phyloP scores from a whole-genome alignment of 1,284 basidiomycete genomes.

The Sparassis latifolia region DNA sequence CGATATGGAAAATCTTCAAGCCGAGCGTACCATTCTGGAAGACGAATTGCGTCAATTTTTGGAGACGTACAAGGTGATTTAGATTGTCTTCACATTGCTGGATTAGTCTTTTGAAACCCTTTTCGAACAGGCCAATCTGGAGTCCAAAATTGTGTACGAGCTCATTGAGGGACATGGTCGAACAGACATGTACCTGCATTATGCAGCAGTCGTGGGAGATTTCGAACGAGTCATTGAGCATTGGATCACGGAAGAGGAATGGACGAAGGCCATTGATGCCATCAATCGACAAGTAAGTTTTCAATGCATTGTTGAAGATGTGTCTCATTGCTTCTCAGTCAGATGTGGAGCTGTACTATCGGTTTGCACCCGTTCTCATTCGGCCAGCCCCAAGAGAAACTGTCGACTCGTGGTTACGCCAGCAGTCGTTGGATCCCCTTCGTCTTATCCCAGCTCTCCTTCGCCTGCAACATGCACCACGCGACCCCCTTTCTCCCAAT shows the following conservation, averaged over 20 bases:
- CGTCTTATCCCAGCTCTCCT: constrained; percentile 88
- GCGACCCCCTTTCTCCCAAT: constrained; percentile 67
- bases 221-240: constrained; percentile 85
- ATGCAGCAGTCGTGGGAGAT: constrained; percentile 80
- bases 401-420: constrained; percentile 88
- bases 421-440: constrained; percentile 72
- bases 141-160: constrained; percentile 83
- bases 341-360: constrained; percentile 88
- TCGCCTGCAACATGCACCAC: constrained; percentile 66
- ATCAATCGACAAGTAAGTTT: constrained; percentile 75
- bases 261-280: constrained; percentile 85
- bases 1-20: constrained; percentile 81
- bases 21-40: constrained; percentile 81
- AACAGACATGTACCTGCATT: constrained; percentile 89
- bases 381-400: constrained; percentile 83
- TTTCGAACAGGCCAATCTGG: constrained; percentile 63
- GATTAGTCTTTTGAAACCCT: not conserved
- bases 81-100: not conserved
- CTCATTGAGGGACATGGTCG: constrained; percentile 91
- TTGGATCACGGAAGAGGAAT: constrained; percentile 88
- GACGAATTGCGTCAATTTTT: constrained; percentile 93
- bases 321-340: constrained; percentile 36
- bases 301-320: not conserved
- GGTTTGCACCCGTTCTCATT: constrained; percentile 85
- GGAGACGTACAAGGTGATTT: constrained; percentile 78